Evolutionary conservation across 805 yeast species (phyloP), one percentile per base, ranked within the genome.

Genomic region (Metschnikowia lachancei): DNA sequence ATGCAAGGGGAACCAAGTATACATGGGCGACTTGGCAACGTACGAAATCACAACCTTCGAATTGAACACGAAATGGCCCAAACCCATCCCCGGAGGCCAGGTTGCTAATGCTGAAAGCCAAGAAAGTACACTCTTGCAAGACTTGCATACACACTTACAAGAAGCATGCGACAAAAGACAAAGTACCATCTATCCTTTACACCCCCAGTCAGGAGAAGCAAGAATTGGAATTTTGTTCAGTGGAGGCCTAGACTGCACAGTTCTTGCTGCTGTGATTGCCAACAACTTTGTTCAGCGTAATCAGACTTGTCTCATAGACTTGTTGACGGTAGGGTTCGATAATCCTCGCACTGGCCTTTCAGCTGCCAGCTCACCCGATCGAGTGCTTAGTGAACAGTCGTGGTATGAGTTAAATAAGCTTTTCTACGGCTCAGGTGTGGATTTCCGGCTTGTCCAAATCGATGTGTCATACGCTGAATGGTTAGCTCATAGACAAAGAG

Each of bases 231-330:
- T 94, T 0, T 65, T 94, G 28, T 94, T 91, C 60, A 88, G 97
- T 36, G 99, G 99, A 1, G 99, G 99, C 0, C 70, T 94, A 3
- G 99, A 94, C 60, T 94, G 99, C 63, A 84, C 97, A 0, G 65
- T 92, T 0, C 58, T 94, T 19, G 90, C 95, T 0, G 79, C 82
- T 0, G 40, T 84, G 3, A 65, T 58, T n/a, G 55, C 53, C 3
- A 47, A 52, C 14, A 52, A 47, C 36, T 52, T 47, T 14, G 51
- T 46, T 2, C 29, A 43, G 20, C 43, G 43, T 2, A 40, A 43
- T 51, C 1, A 75, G 17, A 6, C 24, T 3, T 43, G 52, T 12
- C 43, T 37, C 12, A 53, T 94, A 8, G 97, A 92, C 60, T 70
- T 94, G n/a, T 59, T 94, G 12, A 92, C 91, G 49, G 99, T 94